Conservation (phyloP, 805 yeast genomes). For the Naumovozyma dairenensis region DNA sequence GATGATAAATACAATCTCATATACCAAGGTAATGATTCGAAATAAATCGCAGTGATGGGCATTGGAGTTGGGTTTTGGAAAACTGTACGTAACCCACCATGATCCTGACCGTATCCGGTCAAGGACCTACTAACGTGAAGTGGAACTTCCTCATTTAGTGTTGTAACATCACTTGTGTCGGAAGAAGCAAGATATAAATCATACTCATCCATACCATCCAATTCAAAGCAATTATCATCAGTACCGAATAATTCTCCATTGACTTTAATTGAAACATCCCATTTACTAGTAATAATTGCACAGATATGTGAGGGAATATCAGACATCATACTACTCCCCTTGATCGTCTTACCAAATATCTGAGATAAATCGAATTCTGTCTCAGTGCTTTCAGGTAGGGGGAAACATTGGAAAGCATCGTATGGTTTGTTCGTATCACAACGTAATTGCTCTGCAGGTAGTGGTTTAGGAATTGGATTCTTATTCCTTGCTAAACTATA, state of each 20-base stretch:
- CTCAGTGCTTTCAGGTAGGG: conserved; percentile 43
- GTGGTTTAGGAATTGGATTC: conserved; percentile 75
- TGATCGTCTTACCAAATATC: conserved; percentile 59
- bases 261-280: conserved; percentile 36
- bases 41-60: conserved; percentile 46
- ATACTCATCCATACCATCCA: conserved; percentile 16
- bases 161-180: conserved; percentile 35
- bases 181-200: conserved; percentile 31
- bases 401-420: conserved; percentile 69
- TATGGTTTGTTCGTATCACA: conserved; percentile 60
- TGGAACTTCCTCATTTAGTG: conserved; percentile 42
- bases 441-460: conserved; percentile 53
- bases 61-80: conserved; percentile 55
- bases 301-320: conserved; percentile 31
- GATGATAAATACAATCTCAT: conserved; percentile 76
- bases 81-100: conserved; percentile 78
- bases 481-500: conserved; percentile 51
- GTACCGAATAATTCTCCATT: conserved; percentile 27
- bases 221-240: conserved; percentile 30
- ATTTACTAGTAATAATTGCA: conserved; percentile 35
- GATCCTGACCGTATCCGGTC: conserved; percentile 85
- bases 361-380: conserved; percentile 46
- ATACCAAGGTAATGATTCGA: conserved; percentile 89
- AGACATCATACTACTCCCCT: conserved; percentile 56
- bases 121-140: conserved; percentile 71